Conservation (phyloP, 2,329 filamentous ascomycete genomes). For the Didymella pomorum region DNA sequence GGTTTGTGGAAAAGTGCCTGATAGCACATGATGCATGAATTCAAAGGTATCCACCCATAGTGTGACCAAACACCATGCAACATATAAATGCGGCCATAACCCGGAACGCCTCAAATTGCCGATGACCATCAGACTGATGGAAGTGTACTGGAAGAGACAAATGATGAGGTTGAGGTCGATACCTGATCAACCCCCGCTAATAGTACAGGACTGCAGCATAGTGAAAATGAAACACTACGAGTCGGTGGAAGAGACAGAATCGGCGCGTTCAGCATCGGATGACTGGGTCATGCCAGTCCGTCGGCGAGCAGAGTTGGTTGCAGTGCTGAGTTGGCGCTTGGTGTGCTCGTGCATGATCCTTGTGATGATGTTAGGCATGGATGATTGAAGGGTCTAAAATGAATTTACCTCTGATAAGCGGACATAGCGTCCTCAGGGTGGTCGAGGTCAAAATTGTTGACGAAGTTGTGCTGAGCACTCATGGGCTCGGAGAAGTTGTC, state of each 20-base stretch:
- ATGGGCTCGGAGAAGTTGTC: slow-evolving; percentile 53
- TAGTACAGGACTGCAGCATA: not conserved
- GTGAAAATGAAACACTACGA: slow-evolving; percentile 13
- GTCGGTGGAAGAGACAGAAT: slow-evolving; percentile 32
- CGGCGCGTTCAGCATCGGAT: slow-evolving; percentile 10
- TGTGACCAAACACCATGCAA: slow-evolving; percentile 8
- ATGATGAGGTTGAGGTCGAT: slow-evolving; percentile 1
- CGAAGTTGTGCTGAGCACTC: slow-evolving; percentile 55
- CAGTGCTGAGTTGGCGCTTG: slow-evolving; percentile 57
- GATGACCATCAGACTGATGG: slow-evolving; percentile 9
- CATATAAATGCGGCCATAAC: not conserved
- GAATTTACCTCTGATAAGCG: slow-evolving; percentile 55
- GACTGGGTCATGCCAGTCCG: slow-evolving; percentile 35
- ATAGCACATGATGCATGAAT: slow-evolving; percentile 10
- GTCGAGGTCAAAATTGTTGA: slow-evolving; percentile 54
- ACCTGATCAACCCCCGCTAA: slow-evolving; percentile 17
- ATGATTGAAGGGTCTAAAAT: not conserved
- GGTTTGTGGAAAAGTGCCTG: not conserved
- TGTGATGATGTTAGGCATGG: slow-evolving; percentile 18
- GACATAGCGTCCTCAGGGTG: slow-evolving; percentile 51
- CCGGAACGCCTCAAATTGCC: slow-evolving; percentile 9
- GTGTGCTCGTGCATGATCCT: slow-evolving; percentile 62
- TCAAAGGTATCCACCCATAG: slow-evolving; percentile 1
- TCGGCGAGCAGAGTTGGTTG: slow-evolving; percentile 56
- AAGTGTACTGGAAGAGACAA: not conserved